Percentiles rank a stretch among this genome's conserved stretches.
Conservation (phyloP, 805 yeast genomes). For the Danielia reshetovae region DNA sequence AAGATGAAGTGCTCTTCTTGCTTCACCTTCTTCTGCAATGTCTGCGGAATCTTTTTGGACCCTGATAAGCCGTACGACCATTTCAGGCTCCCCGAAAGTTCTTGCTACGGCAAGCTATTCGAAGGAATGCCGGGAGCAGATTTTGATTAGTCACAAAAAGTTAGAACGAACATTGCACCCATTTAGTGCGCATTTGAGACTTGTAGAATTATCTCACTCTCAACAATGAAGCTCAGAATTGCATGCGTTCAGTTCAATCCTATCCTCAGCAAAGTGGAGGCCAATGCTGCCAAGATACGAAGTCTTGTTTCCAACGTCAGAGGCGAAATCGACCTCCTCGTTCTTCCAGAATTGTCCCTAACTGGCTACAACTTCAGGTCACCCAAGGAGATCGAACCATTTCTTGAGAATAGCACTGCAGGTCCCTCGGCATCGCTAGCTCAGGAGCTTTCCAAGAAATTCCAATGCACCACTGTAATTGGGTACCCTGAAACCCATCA, state of each 20-base stretch:
- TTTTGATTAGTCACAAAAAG: no score
- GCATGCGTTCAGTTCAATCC: conserved; percentile 73
- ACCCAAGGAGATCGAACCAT: conserved; percentile 49
- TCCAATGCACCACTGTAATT: conserved; percentile 62
- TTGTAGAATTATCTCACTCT: no score
- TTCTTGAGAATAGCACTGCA: conserved; percentile 42
- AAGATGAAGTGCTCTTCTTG: conserved; percentile 57
- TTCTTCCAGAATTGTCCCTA: conserved; percentile 80
- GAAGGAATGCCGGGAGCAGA: conserved; percentile 41
- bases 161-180: no score
- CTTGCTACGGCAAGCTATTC: conserved; percentile 49
- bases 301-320: conserved; percentile 28
- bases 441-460: conserved; percentile 42
- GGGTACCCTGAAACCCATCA: conserved; percentile 74
- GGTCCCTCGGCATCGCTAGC: conserved; percentile 61
- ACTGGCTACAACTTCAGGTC: conserved; percentile 74
- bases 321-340: conserved; percentile 55
- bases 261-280: conserved; percentile 52
- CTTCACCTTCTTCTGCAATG: conserved; percentile 45
- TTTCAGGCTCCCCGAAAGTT: conserved; percentile 36
- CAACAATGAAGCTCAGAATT: conserved; percentile 46
- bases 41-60: conserved; percentile 45
- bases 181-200: no score
- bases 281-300: conserved; percentile 48
- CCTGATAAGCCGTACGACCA: conserved; percentile 49